Percentiles rank a stretch among this genome's conserved stretches.
Evolutionary conservation across 1,284 basidiomycete species (phyloP).

Genomic region (Ceratorhiza oryzae-sativae): DNA sequence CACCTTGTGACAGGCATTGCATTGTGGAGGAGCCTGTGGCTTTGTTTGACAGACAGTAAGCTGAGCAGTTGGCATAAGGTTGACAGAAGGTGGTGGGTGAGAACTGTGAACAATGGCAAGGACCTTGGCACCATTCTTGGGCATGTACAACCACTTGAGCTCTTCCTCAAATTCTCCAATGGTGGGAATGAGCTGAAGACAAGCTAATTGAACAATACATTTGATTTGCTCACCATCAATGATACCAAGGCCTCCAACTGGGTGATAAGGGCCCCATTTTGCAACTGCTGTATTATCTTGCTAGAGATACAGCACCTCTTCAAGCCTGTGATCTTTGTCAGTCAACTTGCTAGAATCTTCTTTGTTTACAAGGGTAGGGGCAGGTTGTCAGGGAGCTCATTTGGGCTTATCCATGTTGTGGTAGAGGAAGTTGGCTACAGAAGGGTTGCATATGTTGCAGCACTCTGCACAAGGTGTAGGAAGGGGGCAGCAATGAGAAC

Average conservation of each 20-base stretch:
- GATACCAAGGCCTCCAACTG: not conserved
- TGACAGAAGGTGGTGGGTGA: not conserved
- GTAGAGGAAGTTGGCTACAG: not conserved
- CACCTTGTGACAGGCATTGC: not conserved
- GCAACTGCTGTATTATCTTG: not conserved
- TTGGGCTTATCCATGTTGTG: too few species aligned
- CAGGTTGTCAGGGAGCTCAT: not conserved
- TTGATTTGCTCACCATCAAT: not conserved
- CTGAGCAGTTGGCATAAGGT: too few species aligned
- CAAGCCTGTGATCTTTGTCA: not conserved
- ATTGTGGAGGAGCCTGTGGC: not conserved
- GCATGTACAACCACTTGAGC: not conserved
- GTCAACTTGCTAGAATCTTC: not conserved
- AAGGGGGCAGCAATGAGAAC: not conserved
- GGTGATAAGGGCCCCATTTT: not conserved
- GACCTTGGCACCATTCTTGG: not conserved
- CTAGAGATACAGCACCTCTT: not conserved
- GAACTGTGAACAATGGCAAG: not conserved
- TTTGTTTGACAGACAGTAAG: too few species aligned
- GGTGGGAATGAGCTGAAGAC: not conserved
- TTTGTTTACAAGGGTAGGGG: not conserved
- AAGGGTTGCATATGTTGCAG: slow-evolving; percentile 16
- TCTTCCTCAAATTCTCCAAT: not conserved
- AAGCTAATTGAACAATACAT: not conserved
- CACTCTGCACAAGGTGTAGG: not conserved